phyloP scores from a whole-genome alignment of 352 stramenopile genomes.

The Globisporangium nodosum region DNA sequence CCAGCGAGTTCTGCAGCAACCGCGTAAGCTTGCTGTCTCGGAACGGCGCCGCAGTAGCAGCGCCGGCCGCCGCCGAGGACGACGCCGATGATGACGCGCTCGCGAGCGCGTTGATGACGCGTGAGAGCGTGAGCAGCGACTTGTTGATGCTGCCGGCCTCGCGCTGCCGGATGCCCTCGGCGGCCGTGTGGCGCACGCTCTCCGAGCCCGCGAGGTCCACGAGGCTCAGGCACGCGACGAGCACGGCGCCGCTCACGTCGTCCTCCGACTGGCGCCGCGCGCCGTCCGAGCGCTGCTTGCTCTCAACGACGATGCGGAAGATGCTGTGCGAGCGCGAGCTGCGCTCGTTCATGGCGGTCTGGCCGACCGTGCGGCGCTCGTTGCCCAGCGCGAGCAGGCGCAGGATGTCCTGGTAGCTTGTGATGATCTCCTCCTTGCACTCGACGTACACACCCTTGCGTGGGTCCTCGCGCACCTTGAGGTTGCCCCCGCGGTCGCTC shows the following conservation, averaged over 20 bases:
- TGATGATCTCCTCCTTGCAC: constrained; percentile 92
- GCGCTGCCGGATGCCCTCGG: constrained; percentile 92
- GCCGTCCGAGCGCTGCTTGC: constrained; percentile 44
- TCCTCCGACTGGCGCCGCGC: constrained; percentile 55
- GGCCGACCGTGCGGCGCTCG: constrained; percentile 49
- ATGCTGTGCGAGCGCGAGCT: constrained; percentile 80
- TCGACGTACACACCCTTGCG: constrained; percentile 96
- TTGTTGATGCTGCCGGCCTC: constrained; percentile 97
- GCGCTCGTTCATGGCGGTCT: constrained; percentile 79
- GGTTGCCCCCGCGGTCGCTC: constrained; percentile 31
- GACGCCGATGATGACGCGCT: constrained; percentile 10
- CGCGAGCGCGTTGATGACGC: constrained; percentile 89
- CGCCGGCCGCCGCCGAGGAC: neutral
- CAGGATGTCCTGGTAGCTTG: constrained; percentile 57
- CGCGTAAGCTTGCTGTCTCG: constrained; percentile 90
- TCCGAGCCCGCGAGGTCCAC: constrained; percentile 98
- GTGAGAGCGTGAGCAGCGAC: constrained; percentile 93
- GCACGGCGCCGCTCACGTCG: constrained; percentile 72
- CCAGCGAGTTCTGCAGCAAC: constrained; percentile 88
- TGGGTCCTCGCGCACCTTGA: constrained; percentile 93
- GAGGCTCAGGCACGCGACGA: constrained; percentile 94
- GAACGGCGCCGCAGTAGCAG: constrained; percentile 45
- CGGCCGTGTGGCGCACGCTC: constrained; percentile 93
- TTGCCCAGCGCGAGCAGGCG: constrained; percentile 62
- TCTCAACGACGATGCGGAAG: constrained; percentile 81